Conservation (phyloP, 1,284 basidiomycete species). For the Cutaneotrichosporon mucoides region DNA sequence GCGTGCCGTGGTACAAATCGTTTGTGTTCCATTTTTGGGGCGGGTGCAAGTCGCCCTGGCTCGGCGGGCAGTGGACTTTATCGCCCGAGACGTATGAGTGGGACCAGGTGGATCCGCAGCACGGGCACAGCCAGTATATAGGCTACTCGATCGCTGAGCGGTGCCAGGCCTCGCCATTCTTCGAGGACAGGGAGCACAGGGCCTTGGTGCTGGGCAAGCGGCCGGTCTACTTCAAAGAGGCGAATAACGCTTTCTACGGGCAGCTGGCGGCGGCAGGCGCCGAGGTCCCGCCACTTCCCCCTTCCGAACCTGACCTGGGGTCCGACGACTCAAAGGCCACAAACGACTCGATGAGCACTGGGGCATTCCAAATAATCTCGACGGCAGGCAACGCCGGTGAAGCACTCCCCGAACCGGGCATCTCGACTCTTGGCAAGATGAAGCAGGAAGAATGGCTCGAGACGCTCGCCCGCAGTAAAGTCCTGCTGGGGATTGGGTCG, state of each 20-base stretch:
- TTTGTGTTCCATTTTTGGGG: conserved; percentile 33
- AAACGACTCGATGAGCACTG: no score
- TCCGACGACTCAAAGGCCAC: no score
- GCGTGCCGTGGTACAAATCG: conserved; percentile 30
- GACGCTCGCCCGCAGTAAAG: conserved; percentile 7
- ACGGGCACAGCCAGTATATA: no score
- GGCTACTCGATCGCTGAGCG: conserved; percentile 46
- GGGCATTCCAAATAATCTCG: neutral
- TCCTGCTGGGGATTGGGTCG: conserved; percentile 12
- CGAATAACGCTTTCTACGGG: neutral
- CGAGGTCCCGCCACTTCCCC: no score
- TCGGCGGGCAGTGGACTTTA: conserved; percentile 28
- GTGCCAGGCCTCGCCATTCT: conserved; percentile 20
- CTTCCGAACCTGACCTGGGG: no score
- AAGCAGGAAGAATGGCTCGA: conserved; percentile 8
- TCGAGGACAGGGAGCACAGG: conserved; percentile 19
- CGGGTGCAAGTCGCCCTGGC: conserved; percentile 7
- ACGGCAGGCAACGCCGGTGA: neutral
- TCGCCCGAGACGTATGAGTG: conserved; percentile 17
- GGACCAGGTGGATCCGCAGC: no score
- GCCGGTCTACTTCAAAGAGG: conserved; percentile 29
- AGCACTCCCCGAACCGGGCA: neutral
- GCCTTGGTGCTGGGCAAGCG: conserved; percentile 45
- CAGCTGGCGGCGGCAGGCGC: no score
- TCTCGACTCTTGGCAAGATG: conserved; percentile 11